These are phyloP conservation scores for Russula sp. DNA, from an alignment of 768 basidiomycete species.

Conservation along the genomic window DNA sequence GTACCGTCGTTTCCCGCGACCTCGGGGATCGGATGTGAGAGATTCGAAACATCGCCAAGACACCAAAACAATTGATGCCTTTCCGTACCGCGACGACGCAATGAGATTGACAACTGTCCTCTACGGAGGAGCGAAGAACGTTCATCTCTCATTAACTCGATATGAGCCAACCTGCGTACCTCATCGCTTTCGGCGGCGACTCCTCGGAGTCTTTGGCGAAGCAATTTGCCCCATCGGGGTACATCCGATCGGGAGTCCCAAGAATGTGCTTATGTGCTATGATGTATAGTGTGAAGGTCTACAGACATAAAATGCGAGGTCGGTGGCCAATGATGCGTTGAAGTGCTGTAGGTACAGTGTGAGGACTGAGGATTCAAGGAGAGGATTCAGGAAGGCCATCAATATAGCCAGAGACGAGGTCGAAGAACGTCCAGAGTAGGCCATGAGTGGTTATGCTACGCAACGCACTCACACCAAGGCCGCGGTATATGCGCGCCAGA, in stretches of 20 bases:
- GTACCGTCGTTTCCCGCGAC: not conserved
- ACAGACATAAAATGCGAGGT: conserved; percentile 12
- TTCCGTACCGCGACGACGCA: not conserved
- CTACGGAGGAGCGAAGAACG: not conserved
- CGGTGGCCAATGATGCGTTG: conserved; percentile 7
- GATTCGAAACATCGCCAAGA: not conserved
- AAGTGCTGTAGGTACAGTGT: conserved; percentile 4
- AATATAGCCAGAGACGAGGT: conserved; percentile 68
- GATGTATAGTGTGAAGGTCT: conserved; percentile 18
- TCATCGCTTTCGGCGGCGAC: not conserved
- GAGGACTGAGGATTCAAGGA: not conserved
- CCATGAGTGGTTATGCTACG: conserved; percentile 93
- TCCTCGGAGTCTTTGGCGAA: not conserved
- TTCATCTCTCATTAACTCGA: not conserved
- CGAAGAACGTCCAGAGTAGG: conserved; percentile 89
- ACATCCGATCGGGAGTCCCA: not conserved
- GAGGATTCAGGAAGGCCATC: conserved; percentile 41
- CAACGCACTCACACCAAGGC: conserved; percentile 87
- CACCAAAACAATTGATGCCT: not conserved
- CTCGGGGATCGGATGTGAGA: not conserved
- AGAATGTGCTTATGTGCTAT: conserved; percentile 12
- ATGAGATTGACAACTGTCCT: not conserved
- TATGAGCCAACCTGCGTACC: not conserved
- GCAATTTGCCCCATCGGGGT: not conserved
- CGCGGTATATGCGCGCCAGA: conserved; percentile 80